phyloP scores from a whole-genome alignment of 2,329 filamentous ascomycete genomes.

The Sclerotinia glacialis region DNA sequence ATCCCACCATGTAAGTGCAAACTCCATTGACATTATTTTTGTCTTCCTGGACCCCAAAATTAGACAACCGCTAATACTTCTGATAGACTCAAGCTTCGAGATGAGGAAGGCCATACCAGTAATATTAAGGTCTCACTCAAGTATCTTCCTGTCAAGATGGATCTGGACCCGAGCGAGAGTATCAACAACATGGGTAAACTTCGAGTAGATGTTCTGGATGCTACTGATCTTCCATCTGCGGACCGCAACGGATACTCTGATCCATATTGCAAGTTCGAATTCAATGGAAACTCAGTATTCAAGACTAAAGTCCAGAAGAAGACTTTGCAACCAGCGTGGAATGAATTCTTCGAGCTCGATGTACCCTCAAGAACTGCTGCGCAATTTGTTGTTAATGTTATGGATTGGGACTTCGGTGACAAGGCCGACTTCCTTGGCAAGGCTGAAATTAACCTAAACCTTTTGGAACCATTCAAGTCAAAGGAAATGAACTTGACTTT shows the following conservation, averaged over 20 bases:
- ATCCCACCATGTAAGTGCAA: conserved; percentile 22
- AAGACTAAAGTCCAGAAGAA: conserved; percentile 98
- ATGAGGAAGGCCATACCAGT: conserved; percentile 70
- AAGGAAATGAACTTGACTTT: conserved; percentile 72
- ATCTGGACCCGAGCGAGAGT: conserved; percentile 88
- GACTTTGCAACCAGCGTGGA: conserved; percentile 91
- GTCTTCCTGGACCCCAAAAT: neutral
- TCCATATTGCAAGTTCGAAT: conserved; percentile 90
- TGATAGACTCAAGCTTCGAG: conserved; percentile 75
- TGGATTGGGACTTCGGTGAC: conserved; percentile 95
- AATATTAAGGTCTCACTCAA: conserved; percentile 89
- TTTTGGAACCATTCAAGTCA: conserved; percentile 80
- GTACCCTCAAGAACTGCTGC: conserved; percentile 82
- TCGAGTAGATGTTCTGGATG: conserved; percentile 89
- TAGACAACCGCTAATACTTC: conserved; percentile 66
- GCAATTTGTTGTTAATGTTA: conserved; percentile 79
- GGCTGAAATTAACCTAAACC: conserved; percentile 70
- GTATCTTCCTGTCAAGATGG: conserved; percentile 92
- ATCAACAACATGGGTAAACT: conserved; percentile 99
- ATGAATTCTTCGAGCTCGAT: conserved; percentile 86
- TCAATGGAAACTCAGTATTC: conserved; percentile 86
- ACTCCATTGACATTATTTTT: conserved; percentile 49
- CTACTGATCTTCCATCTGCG: conserved; percentile 80
- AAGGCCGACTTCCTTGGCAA: conserved; percentile 88
- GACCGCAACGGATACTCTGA: conserved; percentile 97